These are phyloP conservation scores for Fusarium staphyleae DNA, from an alignment of 2,329 filamentous ascomycete species.

Conservation along the genomic window DNA sequence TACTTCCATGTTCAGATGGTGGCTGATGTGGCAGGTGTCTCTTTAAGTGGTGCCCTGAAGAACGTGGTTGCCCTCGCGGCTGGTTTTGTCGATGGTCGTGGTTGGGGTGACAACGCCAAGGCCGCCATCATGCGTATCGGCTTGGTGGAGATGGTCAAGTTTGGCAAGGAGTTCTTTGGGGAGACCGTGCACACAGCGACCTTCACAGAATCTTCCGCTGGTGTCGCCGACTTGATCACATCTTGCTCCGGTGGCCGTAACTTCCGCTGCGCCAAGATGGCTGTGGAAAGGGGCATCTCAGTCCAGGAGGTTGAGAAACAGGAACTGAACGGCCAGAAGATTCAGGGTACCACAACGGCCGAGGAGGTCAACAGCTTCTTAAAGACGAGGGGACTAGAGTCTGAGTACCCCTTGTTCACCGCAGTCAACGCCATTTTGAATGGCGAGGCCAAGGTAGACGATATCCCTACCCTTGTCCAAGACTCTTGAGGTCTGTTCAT, in stretches of 20 bases:
- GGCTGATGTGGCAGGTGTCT: slow-evolving; percentile 94
- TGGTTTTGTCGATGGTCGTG: slow-evolving; percentile 92
- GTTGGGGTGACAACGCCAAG: slow-evolving; percentile 99
- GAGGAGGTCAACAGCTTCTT: slow-evolving; percentile 91
- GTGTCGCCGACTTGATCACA: slow-evolving; percentile 94
- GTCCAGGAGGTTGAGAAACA: slow-evolving; percentile 88
- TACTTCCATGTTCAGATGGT: slow-evolving; percentile 98
- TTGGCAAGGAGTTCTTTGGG: slow-evolving; percentile 91
- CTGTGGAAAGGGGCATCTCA: slow-evolving; percentile 77
- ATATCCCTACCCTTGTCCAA: slow-evolving; percentile 76
- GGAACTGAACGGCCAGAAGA: slow-evolving; percentile 94
- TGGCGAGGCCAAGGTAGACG: slow-evolving; percentile 76
- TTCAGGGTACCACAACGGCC: slow-evolving; percentile 93
- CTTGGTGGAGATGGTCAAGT: slow-evolving; percentile 94
- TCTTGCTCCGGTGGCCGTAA: slow-evolving; percentile 92
- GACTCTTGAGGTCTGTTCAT: slow-evolving; percentile 35
- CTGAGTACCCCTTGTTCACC: slow-evolving; percentile 91
- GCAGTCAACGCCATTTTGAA: slow-evolving; percentile 83
- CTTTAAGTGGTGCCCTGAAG: slow-evolving; percentile 92
- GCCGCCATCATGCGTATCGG: slow-evolving; percentile 98
- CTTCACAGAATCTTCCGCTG: slow-evolving; percentile 96
- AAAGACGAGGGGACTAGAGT: slow-evolving; percentile 76
- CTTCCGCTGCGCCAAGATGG: slow-evolving; percentile 90
- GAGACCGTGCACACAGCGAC: slow-evolving; percentile 81
- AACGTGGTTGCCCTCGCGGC: slow-evolving; percentile 95